Percentiles rank a stretch among this genome's conserved stretches.
phyloP scores from a whole-genome alignment of 805 yeast genomes.

The Priceomyces melissophilus region DNA sequence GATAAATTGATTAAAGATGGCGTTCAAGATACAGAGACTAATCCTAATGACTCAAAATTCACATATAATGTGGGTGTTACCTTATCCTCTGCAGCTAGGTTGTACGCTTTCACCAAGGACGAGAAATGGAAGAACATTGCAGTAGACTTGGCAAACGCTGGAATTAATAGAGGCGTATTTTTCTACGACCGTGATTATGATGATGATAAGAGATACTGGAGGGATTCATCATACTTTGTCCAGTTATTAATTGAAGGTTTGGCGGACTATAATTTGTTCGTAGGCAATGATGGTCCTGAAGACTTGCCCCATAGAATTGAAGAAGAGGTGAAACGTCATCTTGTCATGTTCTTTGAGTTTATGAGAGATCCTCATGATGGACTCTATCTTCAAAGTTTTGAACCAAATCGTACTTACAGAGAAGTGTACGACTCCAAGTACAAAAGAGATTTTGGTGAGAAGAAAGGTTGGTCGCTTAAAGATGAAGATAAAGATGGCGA shows the following conservation, averaged over 20 bases:
- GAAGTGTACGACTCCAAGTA: constrained; percentile 48
- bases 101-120: constrained; percentile 51
- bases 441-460: constrained; percentile 52
- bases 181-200: constrained; percentile 64
- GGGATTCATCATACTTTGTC: constrained; percentile 60
- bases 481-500: constrained; percentile 50
- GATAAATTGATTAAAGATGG: constrained; percentile 65
- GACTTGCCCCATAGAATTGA: constrained; percentile 34
- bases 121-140: constrained; percentile 48
- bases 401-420: constrained; percentile 51
- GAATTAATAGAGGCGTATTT: constrained; percentile 51
- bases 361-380: constrained; percentile 57
- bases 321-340: constrained; percentile 50
- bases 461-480: constrained; percentile 48
- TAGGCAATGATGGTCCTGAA: constrained; percentile 40
- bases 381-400: constrained; percentile 56
- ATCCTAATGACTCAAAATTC: constrained; percentile 53
- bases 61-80: constrained; percentile 70
- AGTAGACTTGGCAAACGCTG: constrained; percentile 53
- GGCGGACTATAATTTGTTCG: constrained; percentile 57
- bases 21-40: constrained; percentile 42
- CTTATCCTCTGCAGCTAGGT: constrained; percentile 48
- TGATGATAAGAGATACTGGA: constrained; percentile 54
- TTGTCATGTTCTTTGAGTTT: constrained; percentile 55
- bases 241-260: constrained; percentile 66